Conservation (phyloP, 305 asterid genomes). For the Fraxinus baroniana region DNA sequence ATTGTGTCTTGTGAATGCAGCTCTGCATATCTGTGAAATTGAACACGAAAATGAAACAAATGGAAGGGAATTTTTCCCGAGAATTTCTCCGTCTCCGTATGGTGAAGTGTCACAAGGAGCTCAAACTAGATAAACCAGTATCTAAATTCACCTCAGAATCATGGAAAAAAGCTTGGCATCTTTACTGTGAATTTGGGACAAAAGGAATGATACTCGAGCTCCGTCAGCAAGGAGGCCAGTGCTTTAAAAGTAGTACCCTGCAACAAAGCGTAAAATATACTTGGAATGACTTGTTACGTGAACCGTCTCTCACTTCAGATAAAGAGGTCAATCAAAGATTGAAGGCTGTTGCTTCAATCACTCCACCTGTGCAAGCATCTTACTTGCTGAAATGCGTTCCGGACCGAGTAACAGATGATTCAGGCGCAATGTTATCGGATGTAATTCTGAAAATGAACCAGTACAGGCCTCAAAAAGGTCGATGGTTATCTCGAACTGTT, state of each 20-base stretch:
- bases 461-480: conserved; percentile 83
- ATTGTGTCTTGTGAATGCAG: conserved; percentile 41
- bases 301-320: conserved; percentile 58
- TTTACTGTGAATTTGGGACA: conserved; percentile 85
- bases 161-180: conserved; percentile 70
- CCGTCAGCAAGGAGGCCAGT: conserved; percentile 53
- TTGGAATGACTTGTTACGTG: conserved; percentile 83
- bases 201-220: conserved; percentile 68
- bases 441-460: conserved; percentile 76
- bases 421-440: conserved; percentile 91
- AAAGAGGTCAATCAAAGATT: conserved; percentile 48
- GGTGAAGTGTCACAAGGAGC: conserved; percentile 70
- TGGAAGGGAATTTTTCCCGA: conserved; percentile 32
- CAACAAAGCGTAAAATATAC: conserved; percentile 41
- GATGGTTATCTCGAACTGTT: conserved; percentile 89
- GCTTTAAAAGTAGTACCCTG: conserved; percentile 55
- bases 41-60: conserved; percentile 26
- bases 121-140: conserved; percentile 57
- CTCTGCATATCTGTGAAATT: conserved; percentile 55
- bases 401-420: conserved; percentile 84
- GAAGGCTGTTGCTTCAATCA: conserved; percentile 57
- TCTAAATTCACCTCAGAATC: conserved; percentile 44
- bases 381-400: conserved; percentile 87
- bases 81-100: conserved; percentile 69
- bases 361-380: conserved; percentile 91